phyloP scores from a whole-genome alignment of 352 stramenopile species.

The Peronospora belbahrii region DNA sequence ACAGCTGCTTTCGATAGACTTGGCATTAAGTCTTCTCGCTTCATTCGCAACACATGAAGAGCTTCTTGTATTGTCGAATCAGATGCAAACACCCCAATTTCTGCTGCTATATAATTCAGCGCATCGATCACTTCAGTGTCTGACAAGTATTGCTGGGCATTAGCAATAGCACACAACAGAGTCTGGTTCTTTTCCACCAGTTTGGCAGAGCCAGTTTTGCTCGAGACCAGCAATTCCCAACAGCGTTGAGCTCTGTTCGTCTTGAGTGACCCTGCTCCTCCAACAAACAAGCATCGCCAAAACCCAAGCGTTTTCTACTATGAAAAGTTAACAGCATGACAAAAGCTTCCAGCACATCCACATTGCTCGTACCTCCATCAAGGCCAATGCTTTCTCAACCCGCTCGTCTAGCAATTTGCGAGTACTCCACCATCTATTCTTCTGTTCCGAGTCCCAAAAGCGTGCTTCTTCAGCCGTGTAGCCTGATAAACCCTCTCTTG shows the following conservation, averaged over 20 bases:
- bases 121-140: slow-evolving; percentile 36
- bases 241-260: slow-evolving; percentile 18
- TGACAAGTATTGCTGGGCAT: slow-evolving; percentile 27
- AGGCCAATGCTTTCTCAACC: slow-evolving; percentile 30
- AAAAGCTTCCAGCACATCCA: not conserved
- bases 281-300: slow-evolving; percentile 48
- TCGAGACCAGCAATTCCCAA: slow-evolving; percentile 25
- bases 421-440: slow-evolving; percentile 73
- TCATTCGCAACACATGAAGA: slow-evolving; percentile 18
- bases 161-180: slow-evolving; percentile 31
- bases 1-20: not conserved
- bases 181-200: slow-evolving; percentile 16
- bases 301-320: slow-evolving; percentile 42
- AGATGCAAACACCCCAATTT: slow-evolving; percentile 19
- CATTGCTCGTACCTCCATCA: slow-evolving; percentile 42
- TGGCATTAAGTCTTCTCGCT: slow-evolving; percentile 1
- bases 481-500: slow-evolving; percentile 53
- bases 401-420: slow-evolving; percentile 49
- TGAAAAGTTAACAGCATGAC: slow-evolving; percentile 2
- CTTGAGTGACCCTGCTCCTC: slow-evolving; percentile 1
- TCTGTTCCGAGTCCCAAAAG: slow-evolving; percentile 47
- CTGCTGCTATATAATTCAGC: slow-evolving; percentile 29
- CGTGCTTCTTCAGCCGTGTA: slow-evolving; percentile 45
- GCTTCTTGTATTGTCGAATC: slow-evolving; percentile 13
- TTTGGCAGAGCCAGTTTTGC: slow-evolving; percentile 2